phyloP scores from a whole-genome alignment of 169 alveolate genomes.

The Plasmodium coatneyi region DNA sequence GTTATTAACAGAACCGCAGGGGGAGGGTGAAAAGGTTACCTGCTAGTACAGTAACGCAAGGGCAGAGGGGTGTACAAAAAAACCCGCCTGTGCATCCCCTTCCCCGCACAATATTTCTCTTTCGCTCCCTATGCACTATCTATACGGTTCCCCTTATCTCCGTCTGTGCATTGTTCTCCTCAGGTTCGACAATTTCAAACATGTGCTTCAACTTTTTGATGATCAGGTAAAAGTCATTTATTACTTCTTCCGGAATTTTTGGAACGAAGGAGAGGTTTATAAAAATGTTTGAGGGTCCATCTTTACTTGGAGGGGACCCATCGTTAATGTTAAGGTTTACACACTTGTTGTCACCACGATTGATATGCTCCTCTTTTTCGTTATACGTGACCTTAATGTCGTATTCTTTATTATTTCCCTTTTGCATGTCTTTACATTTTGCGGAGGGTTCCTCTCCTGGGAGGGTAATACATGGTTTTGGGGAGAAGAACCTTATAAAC shows the following conservation, averaged over 20 bases:
- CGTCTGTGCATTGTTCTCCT: background rate
- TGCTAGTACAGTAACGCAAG: too few species aligned
- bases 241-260: background rate
- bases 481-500: background rate
- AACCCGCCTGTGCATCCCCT: background rate
- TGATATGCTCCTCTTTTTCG: background rate
- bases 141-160: background rate
- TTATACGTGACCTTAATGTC: background rate
- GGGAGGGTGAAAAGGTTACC: background rate
- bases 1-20: background rate
- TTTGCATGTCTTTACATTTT: background rate
- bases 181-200: background rate
- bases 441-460: background rate
- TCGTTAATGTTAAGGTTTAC: background rate
- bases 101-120: background rate
- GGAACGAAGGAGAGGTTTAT: background rate
- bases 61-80: background rate
- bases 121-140: background rate
- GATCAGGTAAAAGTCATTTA: background rate
- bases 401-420: background rate
- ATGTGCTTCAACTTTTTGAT: background rate
- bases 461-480: background rate
- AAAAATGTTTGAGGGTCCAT: background rate
- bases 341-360: background rate
- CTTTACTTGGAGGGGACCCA: background rate